phyloP scores from a whole-genome alignment of 75 land plant genomes.

The Pinus tabuliformis region DNA sequence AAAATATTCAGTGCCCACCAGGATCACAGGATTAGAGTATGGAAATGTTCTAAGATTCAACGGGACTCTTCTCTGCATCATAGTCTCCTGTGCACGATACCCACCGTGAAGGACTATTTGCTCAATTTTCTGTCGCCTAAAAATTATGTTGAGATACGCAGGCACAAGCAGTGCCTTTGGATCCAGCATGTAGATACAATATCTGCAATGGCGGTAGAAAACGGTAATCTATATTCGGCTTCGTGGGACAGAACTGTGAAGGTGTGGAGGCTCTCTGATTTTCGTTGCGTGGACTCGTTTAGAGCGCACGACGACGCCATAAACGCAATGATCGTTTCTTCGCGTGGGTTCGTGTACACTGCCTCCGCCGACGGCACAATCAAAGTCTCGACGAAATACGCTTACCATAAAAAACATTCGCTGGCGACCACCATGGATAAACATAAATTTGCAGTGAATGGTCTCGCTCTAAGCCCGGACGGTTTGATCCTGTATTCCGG shows the following conservation, averaged over 20 bases:
- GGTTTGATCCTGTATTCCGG: too few relatives aligned
- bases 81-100: too few relatives aligned
- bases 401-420: not conserved
- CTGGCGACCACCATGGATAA: conserved; percentile 8
- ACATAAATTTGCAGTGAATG: conserved; percentile 21
- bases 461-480: not conserved
- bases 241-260: conserved; percentile 67
- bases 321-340: conserved; percentile 48
- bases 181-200: conserved; percentile 8
- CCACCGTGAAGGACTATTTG: too few relatives aligned
- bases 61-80: too few relatives aligned
- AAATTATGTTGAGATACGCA: not conserved
- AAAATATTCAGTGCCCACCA: too few relatives aligned
- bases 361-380: conserved; percentile 29
- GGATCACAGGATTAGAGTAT: too few relatives aligned
- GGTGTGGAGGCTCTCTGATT: conserved; percentile 56
- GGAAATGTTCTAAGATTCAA: too few relatives aligned
- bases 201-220: not conserved
- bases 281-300: conserved; percentile 57
- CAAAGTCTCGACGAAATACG: conserved; percentile 23
- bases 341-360: conserved; percentile 17
- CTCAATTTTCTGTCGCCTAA: too few relatives aligned
- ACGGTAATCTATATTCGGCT: conserved; percentile 36
- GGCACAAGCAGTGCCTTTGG: not conserved
- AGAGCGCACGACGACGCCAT: conserved; percentile 58